Evolutionary conservation across 441 rosid species (phyloP), one percentile per base, ranked within the genome.

Genomic region (Sinapis alba): DNA sequence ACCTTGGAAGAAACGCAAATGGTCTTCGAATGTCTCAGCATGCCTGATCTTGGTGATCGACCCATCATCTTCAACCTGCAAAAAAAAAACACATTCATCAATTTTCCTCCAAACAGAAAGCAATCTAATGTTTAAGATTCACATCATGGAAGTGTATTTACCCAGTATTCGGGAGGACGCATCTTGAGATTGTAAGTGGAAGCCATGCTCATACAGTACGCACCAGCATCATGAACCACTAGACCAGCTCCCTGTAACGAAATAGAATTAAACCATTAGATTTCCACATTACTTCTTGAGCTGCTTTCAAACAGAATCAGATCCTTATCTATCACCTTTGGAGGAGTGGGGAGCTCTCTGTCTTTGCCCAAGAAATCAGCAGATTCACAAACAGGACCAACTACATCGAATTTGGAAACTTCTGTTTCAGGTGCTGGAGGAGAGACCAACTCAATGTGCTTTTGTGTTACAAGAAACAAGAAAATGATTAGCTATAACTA

Each of bases 161-260:
- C 99, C 99, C 98, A 96, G 83, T 93, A 93, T 83, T 93, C 98
- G 0, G 99, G 97, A 74, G 98, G 99, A 19, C 98, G 97, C 98
- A 96, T 93, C 86, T 96, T 96, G 78, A 96, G 93, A 80, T 96
- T 96, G 92, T 96, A 96, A 23, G 98, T 91, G 1, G 99, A 96
- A 53, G 99, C 98, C 99, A 96, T 96, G 84, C 99, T 96, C 99
- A 96, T 96, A 88, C 99, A 93, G 72, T 96, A 96, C 16, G 98
- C 99, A 54, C 99, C 99, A 3, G 98, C 99, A 70, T 96, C 99
- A 60, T 91, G 98, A 79, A 96, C 99, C 57, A 93, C 97, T 38
- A 96, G 87, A 70, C 97, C 98, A 11, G 88, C 82, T 83, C 99
- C 98, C 98, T 96, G 86, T 73, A 20, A 64, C 23, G 12, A 79